Percentiles rank a stretch among this genome's conserved stretches.
Conservation (phyloP, 2,329 filamentous ascomycete species). For the Knufia petricola region DNA sequence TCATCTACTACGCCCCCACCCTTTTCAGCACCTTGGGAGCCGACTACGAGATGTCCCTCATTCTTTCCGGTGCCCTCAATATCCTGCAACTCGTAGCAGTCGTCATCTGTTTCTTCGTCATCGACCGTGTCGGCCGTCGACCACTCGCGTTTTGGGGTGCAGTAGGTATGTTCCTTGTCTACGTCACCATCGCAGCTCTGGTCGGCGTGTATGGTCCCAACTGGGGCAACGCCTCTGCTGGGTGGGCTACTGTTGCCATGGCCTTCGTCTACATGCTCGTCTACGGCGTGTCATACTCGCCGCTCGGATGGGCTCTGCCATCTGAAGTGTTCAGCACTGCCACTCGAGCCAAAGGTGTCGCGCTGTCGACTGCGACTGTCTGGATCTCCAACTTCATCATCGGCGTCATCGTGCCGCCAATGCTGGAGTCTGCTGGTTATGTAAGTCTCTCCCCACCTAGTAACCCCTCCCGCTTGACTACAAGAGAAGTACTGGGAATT, state of each 20-base stretch:
- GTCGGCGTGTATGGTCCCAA: slow-evolving; percentile 44
- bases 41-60: slow-evolving; percentile 34
- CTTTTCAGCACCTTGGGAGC: slow-evolving; percentile 31
- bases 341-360: slow-evolving; percentile 31
- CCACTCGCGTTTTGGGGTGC: slow-evolving; percentile 38
- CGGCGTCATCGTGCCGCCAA: not conserved
- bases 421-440: slow-evolving; percentile 34
- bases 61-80: slow-evolving; percentile 46
- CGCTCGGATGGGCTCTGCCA: slow-evolving; percentile 33
- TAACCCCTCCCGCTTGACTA: no score
- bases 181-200: slow-evolving; percentile 45
- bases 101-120: slow-evolving; percentile 38
- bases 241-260: slow-evolving; percentile 34
- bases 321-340: slow-evolving; percentile 31
- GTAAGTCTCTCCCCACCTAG: no score
- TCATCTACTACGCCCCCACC: slow-evolving; percentile 47
- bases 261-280: slow-evolving; percentile 6
- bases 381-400: slow-evolving; percentile 25
- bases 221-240: slow-evolving; percentile 43
- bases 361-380: slow-evolving; percentile 27
- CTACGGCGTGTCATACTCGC: slow-evolving; percentile 23
- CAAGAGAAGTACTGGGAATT: no score
- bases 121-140: slow-evolving; percentile 40
- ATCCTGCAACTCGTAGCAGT: slow-evolving; percentile 41
- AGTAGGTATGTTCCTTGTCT: slow-evolving; percentile 37